Evolutionary conservation across 2,329 filamentous ascomycete species (phyloP).

Genomic region (Nemania sp.): DNA sequence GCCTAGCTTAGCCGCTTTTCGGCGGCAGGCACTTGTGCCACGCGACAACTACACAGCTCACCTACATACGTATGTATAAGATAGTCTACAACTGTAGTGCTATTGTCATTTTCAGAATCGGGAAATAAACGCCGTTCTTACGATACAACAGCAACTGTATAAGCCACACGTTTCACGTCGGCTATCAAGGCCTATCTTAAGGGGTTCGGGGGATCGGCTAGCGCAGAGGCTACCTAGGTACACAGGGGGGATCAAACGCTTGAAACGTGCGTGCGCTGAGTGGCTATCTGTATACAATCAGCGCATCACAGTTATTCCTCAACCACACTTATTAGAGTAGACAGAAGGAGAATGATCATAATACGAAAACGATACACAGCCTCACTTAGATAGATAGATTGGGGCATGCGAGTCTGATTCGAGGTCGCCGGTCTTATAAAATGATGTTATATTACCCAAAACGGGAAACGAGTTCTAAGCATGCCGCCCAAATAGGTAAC

Average conservation of each 20-base stretch:
- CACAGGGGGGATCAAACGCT: background rate
- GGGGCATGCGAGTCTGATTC: no score
- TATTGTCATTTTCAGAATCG: constrained; percentile 29
- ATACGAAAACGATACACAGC: background rate
- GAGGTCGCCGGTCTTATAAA: background rate
- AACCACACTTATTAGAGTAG: background rate
- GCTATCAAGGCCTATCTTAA: constrained; percentile 6
- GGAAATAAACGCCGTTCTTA: constrained; percentile 13
- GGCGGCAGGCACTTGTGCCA: constrained; percentile 16
- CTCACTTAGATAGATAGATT: background rate
- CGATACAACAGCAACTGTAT: background rate
- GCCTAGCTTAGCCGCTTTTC: constrained; percentile 1
- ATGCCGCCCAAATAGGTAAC: background rate
- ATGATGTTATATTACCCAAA: background rate
- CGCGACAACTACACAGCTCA: background rate
- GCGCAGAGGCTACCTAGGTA: background rate
- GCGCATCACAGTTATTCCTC: background rate
- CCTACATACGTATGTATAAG: no score
- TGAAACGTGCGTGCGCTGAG: constrained; percentile 16
- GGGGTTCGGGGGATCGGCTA: constrained; percentile 2
- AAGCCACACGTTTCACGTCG: constrained; percentile 31
- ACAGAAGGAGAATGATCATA: background rate
- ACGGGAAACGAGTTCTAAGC: background rate
- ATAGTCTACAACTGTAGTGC: no score
- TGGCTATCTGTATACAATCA: background rate